These are phyloP conservation scores for Clohesyomyces aquaticus DNA, from an alignment of 495 filamentous ascomycete genomes.

Conservation along the genomic window DNA sequence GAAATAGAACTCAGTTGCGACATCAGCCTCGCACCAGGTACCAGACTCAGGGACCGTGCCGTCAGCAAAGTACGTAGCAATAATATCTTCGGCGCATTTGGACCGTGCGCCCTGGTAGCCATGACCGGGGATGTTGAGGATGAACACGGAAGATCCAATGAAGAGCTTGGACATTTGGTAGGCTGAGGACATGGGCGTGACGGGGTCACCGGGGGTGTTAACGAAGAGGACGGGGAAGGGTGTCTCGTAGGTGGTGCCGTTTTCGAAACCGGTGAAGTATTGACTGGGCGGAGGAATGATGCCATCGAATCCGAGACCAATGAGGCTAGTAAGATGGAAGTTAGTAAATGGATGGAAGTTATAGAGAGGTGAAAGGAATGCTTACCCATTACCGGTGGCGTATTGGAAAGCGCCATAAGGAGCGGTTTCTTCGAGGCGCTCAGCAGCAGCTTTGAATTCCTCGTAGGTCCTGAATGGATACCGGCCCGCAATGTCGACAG, in stretches of 20 bases:
- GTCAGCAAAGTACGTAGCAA: slow-evolving; percentile 5
- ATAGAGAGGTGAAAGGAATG: too few species aligned
- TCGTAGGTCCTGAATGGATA: slow-evolving; percentile 19
- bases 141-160: neutral
- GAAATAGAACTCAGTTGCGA: slow-evolving; percentile 9
- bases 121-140: slow-evolving; percentile 7
- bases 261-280: slow-evolving; percentile 12
- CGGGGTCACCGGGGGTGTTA: slow-evolving; percentile 9
- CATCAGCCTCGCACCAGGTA: slow-evolving; percentile 14
- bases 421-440: slow-evolving; percentile 1
- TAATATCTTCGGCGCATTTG: neutral
- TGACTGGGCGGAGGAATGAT: slow-evolving; percentile 11
- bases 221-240: slow-evolving; percentile 14
- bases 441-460: slow-evolving; percentile 15
- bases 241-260: neutral
- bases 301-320: slow-evolving; percentile 3
- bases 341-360: too few species aligned
- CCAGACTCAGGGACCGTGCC: slow-evolving; percentile 7
- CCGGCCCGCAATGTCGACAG: slow-evolving; percentile 15
- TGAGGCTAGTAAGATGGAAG: neutral
- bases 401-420: slow-evolving; percentile 10
- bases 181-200: slow-evolving; percentile 2
- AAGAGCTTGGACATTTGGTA: slow-evolving; percentile 13
- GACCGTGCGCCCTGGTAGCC: neutral
- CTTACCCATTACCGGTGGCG: slow-evolving; percentile 7